Conservation (phyloP, 768 basidiomycete species). For the Suillus paluster region DNA sequence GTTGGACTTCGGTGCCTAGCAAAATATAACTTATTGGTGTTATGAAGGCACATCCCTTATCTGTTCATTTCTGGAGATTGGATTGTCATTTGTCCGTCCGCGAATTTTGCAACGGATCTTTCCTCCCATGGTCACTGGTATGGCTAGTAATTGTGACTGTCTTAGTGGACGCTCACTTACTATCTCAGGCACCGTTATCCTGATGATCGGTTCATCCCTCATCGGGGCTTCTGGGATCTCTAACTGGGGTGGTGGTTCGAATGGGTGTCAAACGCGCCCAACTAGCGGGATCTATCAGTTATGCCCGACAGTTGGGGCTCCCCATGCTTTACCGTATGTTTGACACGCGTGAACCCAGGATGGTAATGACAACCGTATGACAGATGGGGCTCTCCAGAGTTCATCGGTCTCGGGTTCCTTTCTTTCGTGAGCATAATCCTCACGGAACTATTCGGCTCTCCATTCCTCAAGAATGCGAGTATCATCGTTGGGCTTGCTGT, state of each 20-base stretch:
- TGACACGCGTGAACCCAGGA: not conserved
- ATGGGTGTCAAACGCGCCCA: slow-evolving; percentile 65
- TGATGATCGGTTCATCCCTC: too few relatives aligned
- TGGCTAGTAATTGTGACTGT: too few relatives aligned
- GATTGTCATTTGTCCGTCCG: slow-evolving; percentile 73
- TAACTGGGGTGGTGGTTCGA: too few relatives aligned
- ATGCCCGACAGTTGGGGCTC: slow-evolving; percentile 74
- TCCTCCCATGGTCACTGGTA: slow-evolving; percentile 80
- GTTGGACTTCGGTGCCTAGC: slow-evolving; percentile 11
- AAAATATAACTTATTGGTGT: not conserved
- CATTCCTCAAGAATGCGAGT: too few relatives aligned
- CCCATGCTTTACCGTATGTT: slow-evolving; percentile 64
- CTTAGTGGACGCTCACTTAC: too few relatives aligned
- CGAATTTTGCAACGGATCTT: slow-evolving; percentile 67
- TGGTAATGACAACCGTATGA: not conserved
- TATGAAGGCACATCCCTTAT: slow-evolving; percentile 70
- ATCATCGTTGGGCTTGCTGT: too few relatives aligned
- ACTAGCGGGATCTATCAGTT: slow-evolving; percentile 66
- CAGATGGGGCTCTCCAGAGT: slow-evolving; percentile 82
- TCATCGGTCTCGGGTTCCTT: slow-evolving; percentile 87
- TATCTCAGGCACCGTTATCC: slow-evolving; percentile 67
- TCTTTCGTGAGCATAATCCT: slow-evolving; percentile 78
- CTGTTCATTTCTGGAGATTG: slow-evolving; percentile 82
- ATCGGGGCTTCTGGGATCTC: too few relatives aligned
- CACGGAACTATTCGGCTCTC: slow-evolving; percentile 82